Conservation (phyloP, 164 flowering plant species). For the Umbilicus rupestris region DNA sequence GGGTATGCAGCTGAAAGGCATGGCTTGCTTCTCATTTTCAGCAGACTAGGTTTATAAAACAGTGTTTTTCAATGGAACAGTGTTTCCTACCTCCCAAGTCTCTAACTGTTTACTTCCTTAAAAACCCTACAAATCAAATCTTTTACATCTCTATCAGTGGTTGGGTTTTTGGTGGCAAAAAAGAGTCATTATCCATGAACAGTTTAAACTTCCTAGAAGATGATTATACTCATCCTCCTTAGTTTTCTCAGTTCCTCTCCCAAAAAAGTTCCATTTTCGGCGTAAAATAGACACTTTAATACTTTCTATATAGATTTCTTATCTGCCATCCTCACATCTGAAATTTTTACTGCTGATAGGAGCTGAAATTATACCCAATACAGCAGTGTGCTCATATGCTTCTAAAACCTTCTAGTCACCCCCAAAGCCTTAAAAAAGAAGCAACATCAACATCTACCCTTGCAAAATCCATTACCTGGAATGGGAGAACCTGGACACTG, state of each 20-base stretch:
- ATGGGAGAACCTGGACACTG: neutral
- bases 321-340: neutral
- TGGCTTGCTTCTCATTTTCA: neutral
- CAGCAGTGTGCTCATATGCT: neutral
- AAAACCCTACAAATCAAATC: neutral
- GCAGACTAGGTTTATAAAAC: neutral
- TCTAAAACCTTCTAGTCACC: neutral
- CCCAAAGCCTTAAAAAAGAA: neutral
- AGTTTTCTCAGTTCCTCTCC: neutral
- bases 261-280: neutral
- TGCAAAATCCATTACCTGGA: neutral
- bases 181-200: constrained; percentile 5
- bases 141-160: constrained; percentile 1
- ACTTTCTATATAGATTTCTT: neutral
- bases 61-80: constrained; percentile 4
- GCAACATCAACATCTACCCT: neutral
- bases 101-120: constrained; percentile 1
- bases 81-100: neutral
- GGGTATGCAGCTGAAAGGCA: neutral
- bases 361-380: neutral
- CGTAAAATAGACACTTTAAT: neutral
- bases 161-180: neutral
- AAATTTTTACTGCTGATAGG: neutral
- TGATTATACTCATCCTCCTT: neutral
- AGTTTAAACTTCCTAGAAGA: neutral